A percentile compares a stretch with the other conserved stretches of the same genome.
phyloP scores from a whole-genome alignment of 768 basidiomycete species.

The Kwoniella bestiolae region DNA sequence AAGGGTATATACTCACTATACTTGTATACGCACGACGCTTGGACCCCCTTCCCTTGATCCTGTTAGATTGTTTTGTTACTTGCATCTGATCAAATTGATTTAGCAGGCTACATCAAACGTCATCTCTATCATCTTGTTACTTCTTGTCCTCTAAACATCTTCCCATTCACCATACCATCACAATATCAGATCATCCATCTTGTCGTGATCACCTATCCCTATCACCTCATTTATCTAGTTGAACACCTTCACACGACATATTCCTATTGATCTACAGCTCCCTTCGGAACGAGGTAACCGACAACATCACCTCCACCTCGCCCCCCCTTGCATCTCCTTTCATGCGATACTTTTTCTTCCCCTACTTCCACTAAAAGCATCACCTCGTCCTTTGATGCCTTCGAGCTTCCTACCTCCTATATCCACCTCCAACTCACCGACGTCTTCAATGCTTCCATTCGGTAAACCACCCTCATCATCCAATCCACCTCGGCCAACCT shows the following conservation, averaged over 20 bases:
- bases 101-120: constrained; percentile 10
- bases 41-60: too few relatives aligned
- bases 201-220: neutral
- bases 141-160: neutral
- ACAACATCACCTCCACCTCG: neutral
- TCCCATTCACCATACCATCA: neutral
- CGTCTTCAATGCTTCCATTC: constrained; percentile 17
- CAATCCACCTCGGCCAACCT: constrained; percentile 2
- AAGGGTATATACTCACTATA: neutral
- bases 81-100: constrained; percentile 1
- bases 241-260: neutral
- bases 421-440: neutral
- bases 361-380: neutral
- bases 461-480: constrained; percentile 5
- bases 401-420: constrained; percentile 14
- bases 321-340: neutral
- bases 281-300: neutral
- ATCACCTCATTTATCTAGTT: too few relatives aligned
- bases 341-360: neutral
- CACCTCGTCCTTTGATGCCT: constrained; percentile 16
- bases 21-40: constrained; percentile 2
- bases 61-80: too few relatives aligned
- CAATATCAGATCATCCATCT: neutral
- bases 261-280: neutral
- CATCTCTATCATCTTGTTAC: neutral